Evolutionary conservation across 1,284 basidiomycete species (phyloP).

Genomic region (Ceratobasidium sp.): DNA sequence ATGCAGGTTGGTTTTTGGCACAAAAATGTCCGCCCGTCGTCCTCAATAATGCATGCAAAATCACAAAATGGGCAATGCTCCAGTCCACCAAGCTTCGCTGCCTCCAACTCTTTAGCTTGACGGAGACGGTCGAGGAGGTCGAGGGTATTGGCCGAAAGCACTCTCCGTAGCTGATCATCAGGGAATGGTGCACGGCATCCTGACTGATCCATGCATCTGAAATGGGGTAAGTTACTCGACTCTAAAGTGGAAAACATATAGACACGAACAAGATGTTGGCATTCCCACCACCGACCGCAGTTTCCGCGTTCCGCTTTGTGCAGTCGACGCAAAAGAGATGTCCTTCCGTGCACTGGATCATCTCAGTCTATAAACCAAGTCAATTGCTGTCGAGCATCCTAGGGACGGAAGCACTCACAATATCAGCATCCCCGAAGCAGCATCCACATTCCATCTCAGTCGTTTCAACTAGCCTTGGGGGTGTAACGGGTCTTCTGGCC

Average conservation of each 20-base stretch:
- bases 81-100: conserved; percentile 23
- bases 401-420: conserved; percentile 1
- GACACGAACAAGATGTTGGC: conserved; percentile 21
- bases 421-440: conserved; percentile 30
- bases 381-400: background rate
- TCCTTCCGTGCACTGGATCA: conserved; percentile 36
- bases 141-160: conserved; percentile 25
- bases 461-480: background rate
- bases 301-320: conserved; percentile 30
- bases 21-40: conserved; percentile 22
- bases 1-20: conserved; percentile 31
- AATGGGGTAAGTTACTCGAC: background rate
- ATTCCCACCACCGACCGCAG: conserved; percentile 27
- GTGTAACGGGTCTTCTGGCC: background rate
- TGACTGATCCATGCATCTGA: conserved; percentile 35
- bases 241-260: background rate
- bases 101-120: conserved; percentile 33
- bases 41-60: conserved; percentile 35
- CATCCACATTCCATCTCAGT: conserved; percentile 29
- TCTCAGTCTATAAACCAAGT: conserved; percentile 13
- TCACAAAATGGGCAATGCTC: conserved; percentile 40
- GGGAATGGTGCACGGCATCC: conserved; percentile 37
- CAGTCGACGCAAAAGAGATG: conserved; percentile 30
- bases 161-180: conserved; percentile 23
- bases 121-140: conserved; percentile 25